A percentile compares a stretch with the other conserved stretches of the same genome.
These are phyloP conservation scores for Pythium sukuiense DNA, from an alignment of 352 stramenopile species.

Conservation along the genomic window DNA sequence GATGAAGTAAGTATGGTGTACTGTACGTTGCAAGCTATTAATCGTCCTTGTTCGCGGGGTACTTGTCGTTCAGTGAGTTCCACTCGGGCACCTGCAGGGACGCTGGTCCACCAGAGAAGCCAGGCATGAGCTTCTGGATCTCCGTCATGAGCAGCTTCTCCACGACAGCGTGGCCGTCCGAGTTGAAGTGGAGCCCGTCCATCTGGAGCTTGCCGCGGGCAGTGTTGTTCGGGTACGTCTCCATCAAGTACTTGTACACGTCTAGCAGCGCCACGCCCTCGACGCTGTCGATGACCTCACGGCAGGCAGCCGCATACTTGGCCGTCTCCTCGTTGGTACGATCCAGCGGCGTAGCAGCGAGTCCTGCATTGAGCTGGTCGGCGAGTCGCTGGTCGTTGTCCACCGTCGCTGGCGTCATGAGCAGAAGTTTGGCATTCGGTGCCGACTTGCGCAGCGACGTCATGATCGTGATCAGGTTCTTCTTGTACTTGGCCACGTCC, in stretches of 20 bases:
- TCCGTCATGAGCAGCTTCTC: neutral
- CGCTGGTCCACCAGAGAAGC: neutral
- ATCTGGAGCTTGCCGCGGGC: neutral
- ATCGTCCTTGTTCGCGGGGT: neutral
- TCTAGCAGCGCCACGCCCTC: slow-evolving; percentile 4
- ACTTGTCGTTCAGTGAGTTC: slow-evolving; percentile 1
- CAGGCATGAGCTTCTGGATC: neutral
- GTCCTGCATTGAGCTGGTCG: neutral
- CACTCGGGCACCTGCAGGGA: slow-evolving; percentile 13
- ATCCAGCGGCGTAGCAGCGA: neutral
- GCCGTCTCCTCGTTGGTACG: slow-evolving; percentile 1
- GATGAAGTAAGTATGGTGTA: too few relatives aligned
- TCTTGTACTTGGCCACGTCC: slow-evolving; percentile 36
- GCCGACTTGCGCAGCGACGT: neutral
- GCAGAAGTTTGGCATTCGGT: neutral
- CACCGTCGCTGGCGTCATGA: slow-evolving; percentile 4
- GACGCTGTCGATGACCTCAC: neutral
- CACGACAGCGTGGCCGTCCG: slow-evolving; percentile 11
- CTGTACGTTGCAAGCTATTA: neutral
- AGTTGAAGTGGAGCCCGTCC: slow-evolving; percentile 21
- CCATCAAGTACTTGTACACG: slow-evolving; percentile 8
- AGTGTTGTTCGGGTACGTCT: neutral
- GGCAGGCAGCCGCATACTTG: slow-evolving; percentile 4
- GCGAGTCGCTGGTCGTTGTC: slow-evolving; percentile 9
- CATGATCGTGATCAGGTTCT: slow-evolving; percentile 41